Evolutionary conservation across 805 yeast genomes (phyloP).

Genomic region (Barnettozyma pratensis): DNA sequence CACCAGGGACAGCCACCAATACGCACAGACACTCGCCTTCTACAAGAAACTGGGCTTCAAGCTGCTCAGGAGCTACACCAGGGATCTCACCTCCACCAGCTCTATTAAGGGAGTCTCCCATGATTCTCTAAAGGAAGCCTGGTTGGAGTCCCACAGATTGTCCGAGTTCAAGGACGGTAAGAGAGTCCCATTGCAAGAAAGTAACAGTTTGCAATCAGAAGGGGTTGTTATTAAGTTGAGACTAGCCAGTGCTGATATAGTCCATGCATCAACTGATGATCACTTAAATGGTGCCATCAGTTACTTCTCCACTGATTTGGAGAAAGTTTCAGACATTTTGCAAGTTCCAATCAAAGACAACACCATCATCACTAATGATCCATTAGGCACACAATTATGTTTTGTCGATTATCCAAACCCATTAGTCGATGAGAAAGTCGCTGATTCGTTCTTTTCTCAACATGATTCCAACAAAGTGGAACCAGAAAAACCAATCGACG

Average conservation of each 20-base stretch:
- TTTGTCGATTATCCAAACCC: conserved; percentile 25
- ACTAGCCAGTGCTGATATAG: conserved; percentile 21
- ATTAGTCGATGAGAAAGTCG: conserved; percentile 5
- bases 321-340: conserved; percentile 21
- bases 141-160: conserved; percentile 68
- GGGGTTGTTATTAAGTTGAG: conserved; percentile 47
- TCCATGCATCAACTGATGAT: conserved; percentile 24
- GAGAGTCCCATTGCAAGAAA: conserved; percentile 47
- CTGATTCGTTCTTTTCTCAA: conserved; percentile 14
- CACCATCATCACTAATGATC: conserved; percentile 41
- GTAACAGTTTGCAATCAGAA: conserved; percentile 32
- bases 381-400: conserved; percentile 54
- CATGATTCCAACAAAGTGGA: conserved; percentile 5
- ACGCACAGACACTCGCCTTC: conserved; percentile 45
- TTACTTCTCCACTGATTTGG: conserved; percentile 38
- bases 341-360: conserved; percentile 12
- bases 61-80: conserved; percentile 54
- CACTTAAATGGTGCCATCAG: conserved; percentile 32
- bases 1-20: conserved; percentile 44
- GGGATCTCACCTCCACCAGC: conserved; percentile 35
- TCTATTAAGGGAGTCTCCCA: conserved; percentile 51
- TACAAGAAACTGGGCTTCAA: conserved; percentile 59
- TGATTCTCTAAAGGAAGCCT: conserved; percentile 63
- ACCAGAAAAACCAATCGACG: not conserved
- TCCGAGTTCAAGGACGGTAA: conserved; percentile 54